Base-by-base conservation (phyloP, 805 yeast species). In the Clavispora fructus region DNA sequence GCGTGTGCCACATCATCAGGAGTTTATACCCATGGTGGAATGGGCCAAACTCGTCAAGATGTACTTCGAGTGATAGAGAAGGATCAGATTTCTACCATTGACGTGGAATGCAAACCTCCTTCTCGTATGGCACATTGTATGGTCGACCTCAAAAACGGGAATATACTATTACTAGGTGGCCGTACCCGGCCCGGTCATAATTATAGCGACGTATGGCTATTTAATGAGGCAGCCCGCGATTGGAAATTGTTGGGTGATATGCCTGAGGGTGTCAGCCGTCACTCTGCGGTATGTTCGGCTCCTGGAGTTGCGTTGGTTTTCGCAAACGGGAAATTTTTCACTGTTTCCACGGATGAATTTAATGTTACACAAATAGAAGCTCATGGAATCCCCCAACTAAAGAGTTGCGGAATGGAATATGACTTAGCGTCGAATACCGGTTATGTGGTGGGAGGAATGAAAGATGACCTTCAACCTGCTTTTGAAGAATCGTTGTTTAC, bases 41-140 rank as follows among this genome's bases (percentile, higher is more conserved):
- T 69, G 29, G 59, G 49, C 41, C 76, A 59, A 54, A 67, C 64
- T 13, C 56, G 67, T 42, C 57, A 54, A 12, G 43, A 48, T 30
- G 25, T 39, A 6, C 32, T 53, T 23, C 7, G 12, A 6, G 8
- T 48, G 4, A 11, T 31, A 13, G n/a, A 10, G 35, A 19, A 10
- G 40, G 19, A 14, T 43, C 43, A 12, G 31, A 29, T 17, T 40
- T 40, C 19, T 11, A 7, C 14, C 41, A 30, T 10, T 17, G 9
- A 35, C 25, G n/a, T 16, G 9, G 11, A 10, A 39, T 54, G 57
- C 9, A 61, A 63, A 41, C 66, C 73, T 0, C 46, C 61, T 0
- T 68, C 79, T 8, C 68, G 91, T 46, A 75, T 81, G 79, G 74
- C 84, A 48, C 91, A 85, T 54, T 68, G 82, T 0, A 53, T 80